Conservation (phyloP, 2,329 filamentous ascomycete genomes). For the Exophiala bonariae region DNA sequence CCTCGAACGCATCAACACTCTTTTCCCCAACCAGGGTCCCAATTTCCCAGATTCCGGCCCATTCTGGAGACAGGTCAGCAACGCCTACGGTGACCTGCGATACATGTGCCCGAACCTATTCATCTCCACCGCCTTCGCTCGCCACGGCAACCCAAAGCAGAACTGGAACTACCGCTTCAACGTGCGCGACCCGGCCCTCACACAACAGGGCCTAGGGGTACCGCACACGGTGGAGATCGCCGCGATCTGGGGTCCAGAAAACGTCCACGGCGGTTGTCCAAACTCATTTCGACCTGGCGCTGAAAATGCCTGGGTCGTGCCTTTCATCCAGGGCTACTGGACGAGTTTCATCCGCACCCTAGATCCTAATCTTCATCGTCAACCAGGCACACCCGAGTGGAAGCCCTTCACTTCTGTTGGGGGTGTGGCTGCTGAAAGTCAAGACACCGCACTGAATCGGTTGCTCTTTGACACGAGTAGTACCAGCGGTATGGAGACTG, state of each 20-base stretch:
- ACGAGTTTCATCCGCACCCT: constrained; percentile 67
- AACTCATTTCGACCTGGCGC: constrained; percentile 51
- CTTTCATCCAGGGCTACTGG: constrained; percentile 70
- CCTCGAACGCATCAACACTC: constrained; percentile 51
- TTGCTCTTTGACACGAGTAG: constrained; percentile 47
- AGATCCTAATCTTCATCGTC: constrained; percentile 60
- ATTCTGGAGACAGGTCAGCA: constrained; percentile 60
- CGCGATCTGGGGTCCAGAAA: constrained; percentile 66
- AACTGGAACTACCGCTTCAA: constrained; percentile 72
- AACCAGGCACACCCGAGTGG: constrained; percentile 15
- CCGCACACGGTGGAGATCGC: constrained; percentile 66
- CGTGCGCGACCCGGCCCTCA: constrained; percentile 59
- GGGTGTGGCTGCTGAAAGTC: constrained; percentile 1
- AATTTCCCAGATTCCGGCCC: constrained; percentile 50
- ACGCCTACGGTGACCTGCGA: constrained; percentile 64
- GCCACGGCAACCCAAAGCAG: constrained; percentile 13
- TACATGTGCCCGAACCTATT: constrained; percentile 65
- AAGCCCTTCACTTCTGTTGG: constrained; percentile 12
- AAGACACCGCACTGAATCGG: constrained; percentile 34
- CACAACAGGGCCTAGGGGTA: constrained; percentile 60
- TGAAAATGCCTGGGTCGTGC: constrained; percentile 59
- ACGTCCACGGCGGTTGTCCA: constrained; percentile 52
- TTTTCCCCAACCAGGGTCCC: constrained; percentile 55
- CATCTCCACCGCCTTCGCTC: constrained; percentile 47
- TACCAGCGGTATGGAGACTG: constrained; percentile 46